Base-by-base conservation (phyloP, 2,329 filamentous ascomycete genomes). In the Cladophialophora immunda region DNA sequence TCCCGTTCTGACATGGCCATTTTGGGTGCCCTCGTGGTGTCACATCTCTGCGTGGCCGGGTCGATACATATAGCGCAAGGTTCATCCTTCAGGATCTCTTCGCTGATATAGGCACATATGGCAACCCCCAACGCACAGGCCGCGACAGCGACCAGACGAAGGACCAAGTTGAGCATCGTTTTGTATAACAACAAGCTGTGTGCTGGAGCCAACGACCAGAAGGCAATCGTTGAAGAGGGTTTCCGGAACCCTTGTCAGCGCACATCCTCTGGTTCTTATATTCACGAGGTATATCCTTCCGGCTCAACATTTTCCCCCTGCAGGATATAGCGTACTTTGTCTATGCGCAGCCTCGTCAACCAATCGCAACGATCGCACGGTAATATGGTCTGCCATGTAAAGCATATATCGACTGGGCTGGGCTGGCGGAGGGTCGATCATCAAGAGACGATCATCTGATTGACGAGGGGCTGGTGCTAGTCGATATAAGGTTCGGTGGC, bases 81-180 rank as follows among this genome's bases (percentile, higher is more conserved):
- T 3, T 62, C 52, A 8, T 59, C 50, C 34, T 19, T 41, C 30
- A 64, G 27, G 25, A 66, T 29, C 36, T 65, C 32, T 15, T 63
- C 59, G 32, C 67, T 69, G 59, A 66, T 64, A 17, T 29, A 41
- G 4, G 63, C 60, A 38, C 67, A 69, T 19, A 53, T 27, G 3
- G 53, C 57, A n/a, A 69, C 64, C 11, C 67, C 67, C 19, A 36
- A 58, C 13, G 62, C 13, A 30, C 62, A 65, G 15, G 52, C 22
- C 7, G 30, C 32, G 47, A 69, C 58, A 50, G 67, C 67, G 29
- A 69, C 34, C 13, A 69, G 47, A 19, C 67, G 60, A 19, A 66
- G 22, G 5, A 60, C 45, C 17, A 69, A 29, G 52, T 32, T 54
- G 11, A 69, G 59, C 67, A 69, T 69, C 15, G 30, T 66, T 22